Base-by-base conservation (phyloP, 2,329 filamentous ascomycete species). In the Ramularia collo-cygni region DNA sequence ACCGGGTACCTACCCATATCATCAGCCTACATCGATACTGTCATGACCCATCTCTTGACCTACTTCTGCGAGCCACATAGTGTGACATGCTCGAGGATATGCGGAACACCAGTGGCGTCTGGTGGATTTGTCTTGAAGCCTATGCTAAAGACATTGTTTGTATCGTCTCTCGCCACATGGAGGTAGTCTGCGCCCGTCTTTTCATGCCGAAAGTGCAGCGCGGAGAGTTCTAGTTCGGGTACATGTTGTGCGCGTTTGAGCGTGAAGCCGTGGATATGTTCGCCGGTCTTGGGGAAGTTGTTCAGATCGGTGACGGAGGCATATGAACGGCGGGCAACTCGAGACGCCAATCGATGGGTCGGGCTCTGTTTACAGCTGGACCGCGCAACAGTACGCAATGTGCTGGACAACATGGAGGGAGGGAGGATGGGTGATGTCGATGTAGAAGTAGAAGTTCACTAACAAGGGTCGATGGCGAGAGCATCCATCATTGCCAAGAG, bases 131-230 rank as follows among this genome's bases (percentile, higher is more conserved):
- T 98, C 76, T 95, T 95, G 79, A 98, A 98, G 37, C 89, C 92
- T 58, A 98, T 93, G 27, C 89, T 93, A 67, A 98, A 98, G 61
- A 96, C 92, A 85, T 98, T 98, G 70, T 98, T 98, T 70, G 83
- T 84, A 61, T 98, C 92, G 42, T 96, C 88, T 54, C 90, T 76
- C 12, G 89, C 90, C 55, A 98, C 83, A 66, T 98, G 92, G 33
- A 98, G 74, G 61, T 96, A 95, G 53, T 98, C 87, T 49, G 92
- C 92, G 44, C 89, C 87, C 0, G 92, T 98, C 70, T 89, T 89
- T 68, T 96, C 85, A 62, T 98, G 92, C 57, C 85, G 81, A 48
- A 98, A 75, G 49, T 93, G 85, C 38, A 96, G 67, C 4, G 92
- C 92, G 1, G 89, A 94, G 58, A 98, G 68, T 64, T 96, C 85